Conservation (phyloP, 2,329 filamentous ascomycete species). For the Aureobasidium subglaciale region DNA sequence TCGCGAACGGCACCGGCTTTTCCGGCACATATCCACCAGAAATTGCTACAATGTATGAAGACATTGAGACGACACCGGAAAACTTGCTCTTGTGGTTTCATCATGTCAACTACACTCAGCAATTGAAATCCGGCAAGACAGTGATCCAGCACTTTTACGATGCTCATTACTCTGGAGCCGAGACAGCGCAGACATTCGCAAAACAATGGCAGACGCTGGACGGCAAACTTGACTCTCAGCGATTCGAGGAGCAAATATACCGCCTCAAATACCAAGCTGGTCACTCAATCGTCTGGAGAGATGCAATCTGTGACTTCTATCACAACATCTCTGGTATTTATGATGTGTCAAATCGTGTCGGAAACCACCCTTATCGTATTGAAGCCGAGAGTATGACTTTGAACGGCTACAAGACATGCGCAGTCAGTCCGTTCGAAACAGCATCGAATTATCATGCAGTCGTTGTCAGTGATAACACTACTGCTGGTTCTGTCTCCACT, state of each 20-base stretch:
- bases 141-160: slow-evolving; percentile 63
- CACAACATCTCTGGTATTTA: slow-evolving; percentile 53
- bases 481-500: slow-evolving; percentile 31
- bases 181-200: slow-evolving; percentile 54
- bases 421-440: slow-evolving; percentile 52
- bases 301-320: slow-evolving; percentile 60
- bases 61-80: slow-evolving; percentile 57
- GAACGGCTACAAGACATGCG: slow-evolving; percentile 48
- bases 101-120: slow-evolving; percentile 61
- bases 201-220: slow-evolving; percentile 48
- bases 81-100: slow-evolving; percentile 67
- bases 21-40: slow-evolving; percentile 60
- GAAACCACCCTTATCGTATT: slow-evolving; percentile 57
- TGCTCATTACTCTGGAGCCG: slow-evolving; percentile 53
- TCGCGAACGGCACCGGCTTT: slow-evolving; percentile 59
- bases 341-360: slow-evolving; percentile 50
- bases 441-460: slow-evolving; percentile 52
- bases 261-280: slow-evolving; percentile 60
- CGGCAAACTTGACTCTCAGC: slow-evolving; percentile 52
- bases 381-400: slow-evolving; percentile 62
- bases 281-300: slow-evolving; percentile 64
- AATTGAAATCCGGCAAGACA: slow-evolving; percentile 55
- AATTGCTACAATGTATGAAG: slow-evolving; percentile 52
- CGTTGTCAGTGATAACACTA: slow-evolving; percentile 48
- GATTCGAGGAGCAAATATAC: slow-evolving; percentile 53